Conservation (phyloP, 2,329 filamentous ascomycete species). For the Trichoderma brevicompactum region DNA sequence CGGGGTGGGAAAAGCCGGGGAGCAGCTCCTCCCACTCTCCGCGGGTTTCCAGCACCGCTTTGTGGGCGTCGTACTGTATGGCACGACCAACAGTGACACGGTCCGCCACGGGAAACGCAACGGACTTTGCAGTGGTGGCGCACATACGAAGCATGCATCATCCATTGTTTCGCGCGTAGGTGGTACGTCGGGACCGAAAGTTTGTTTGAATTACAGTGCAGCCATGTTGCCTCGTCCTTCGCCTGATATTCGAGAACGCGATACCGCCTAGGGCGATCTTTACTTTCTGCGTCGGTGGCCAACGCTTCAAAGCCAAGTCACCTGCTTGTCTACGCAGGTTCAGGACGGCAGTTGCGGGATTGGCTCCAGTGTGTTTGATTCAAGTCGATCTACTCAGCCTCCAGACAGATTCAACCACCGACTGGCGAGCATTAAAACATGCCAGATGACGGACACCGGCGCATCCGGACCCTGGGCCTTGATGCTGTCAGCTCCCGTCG, state of each 20-base stretch:
- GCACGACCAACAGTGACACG: background rate
- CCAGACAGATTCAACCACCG: background rate
- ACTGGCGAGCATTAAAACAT: background rate
- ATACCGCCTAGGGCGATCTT: background rate
- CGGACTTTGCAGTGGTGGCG: background rate
- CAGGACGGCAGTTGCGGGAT: background rate
- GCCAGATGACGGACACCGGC: constrained; percentile 3
- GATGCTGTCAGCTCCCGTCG: constrained; percentile 1
- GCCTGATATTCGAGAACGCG: background rate
- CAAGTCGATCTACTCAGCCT: background rate
- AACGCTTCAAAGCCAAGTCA: too few relatives aligned
- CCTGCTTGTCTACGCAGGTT: background rate
- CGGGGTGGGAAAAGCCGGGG: constrained; percentile 27
- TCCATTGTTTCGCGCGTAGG: background rate
- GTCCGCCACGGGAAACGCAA: background rate
- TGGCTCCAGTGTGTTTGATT: too few relatives aligned
- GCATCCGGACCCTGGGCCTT: constrained; percentile 5
- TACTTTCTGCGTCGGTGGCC: too few relatives aligned
- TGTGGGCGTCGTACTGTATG: background rate
- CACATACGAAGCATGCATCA: background rate
- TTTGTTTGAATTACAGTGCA: background rate
- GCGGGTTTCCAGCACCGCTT: background rate
- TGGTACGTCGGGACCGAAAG: background rate
- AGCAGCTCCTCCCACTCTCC: constrained; percentile 6
- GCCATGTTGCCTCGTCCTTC: background rate